These are phyloP conservation scores for Passalora sequoiae DNA, from an alignment of 2,329 filamentous ascomycete genomes.

Conservation along the genomic window DNA sequence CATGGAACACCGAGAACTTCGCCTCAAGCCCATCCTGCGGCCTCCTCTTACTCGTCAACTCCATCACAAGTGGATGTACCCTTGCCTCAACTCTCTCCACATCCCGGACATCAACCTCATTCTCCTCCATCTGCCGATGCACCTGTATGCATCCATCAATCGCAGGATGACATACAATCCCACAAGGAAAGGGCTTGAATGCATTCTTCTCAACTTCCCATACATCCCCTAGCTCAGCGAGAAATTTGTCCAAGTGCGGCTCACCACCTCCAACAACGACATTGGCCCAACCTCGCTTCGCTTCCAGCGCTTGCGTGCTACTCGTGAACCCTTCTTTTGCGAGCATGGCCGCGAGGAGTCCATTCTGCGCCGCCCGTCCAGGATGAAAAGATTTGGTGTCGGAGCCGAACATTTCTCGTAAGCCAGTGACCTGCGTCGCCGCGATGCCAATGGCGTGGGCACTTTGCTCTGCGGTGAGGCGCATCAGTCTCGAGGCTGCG, in stretches of 20 bases:
- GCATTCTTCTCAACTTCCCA: constrained; percentile 53
- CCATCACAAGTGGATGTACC: constrained; percentile 50
- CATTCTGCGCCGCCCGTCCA: constrained; percentile 50
- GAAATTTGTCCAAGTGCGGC: constrained; percentile 38
- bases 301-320: constrained; percentile 46
- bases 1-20: constrained; percentile 55
- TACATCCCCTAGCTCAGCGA: constrained; percentile 34
- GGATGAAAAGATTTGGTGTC: constrained; percentile 54
- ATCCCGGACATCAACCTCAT: constrained; percentile 30
- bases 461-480: constrained; percentile 38
- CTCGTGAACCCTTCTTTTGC: constrained; percentile 49
- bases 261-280: constrained; percentile 42
- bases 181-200: constrained; percentile 55
- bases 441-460: constrained; percentile 51
- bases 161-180: constrained; percentile 53
- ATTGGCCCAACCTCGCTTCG: constrained; percentile 51
- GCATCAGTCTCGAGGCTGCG: constrained; percentile 47
- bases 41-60: constrained; percentile 48
- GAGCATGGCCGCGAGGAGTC: constrained; percentile 45
- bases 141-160: constrained; percentile 51
- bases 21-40: constrained; percentile 49
- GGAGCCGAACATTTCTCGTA: constrained; percentile 53
- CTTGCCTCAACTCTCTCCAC: constrained; percentile 40
- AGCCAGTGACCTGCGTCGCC: constrained; percentile 49
- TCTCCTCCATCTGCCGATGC: constrained; percentile 35